Conservation (phyloP, 257 asterid species). For the Striga asiatica region DNA sequence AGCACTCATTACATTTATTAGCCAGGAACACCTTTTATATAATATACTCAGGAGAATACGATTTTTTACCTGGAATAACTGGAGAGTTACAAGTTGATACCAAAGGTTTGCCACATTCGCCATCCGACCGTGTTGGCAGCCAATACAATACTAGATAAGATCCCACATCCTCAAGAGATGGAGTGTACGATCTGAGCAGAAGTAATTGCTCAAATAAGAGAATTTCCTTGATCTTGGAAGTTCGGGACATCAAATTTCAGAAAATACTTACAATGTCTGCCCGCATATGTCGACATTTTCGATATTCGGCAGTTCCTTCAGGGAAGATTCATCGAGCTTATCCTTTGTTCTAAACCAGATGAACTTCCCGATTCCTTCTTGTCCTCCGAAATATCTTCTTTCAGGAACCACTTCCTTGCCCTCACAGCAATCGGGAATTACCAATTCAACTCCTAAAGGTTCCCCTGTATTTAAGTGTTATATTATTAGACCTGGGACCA, state of each 20-base stretch:
- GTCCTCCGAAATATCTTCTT: slow-evolving; percentile 74
- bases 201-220: slow-evolving; percentile 3
- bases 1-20: too few relatives aligned
- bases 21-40: too few relatives aligned
- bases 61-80: slow-evolving; percentile 80
- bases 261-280: slow-evolving; percentile 47
- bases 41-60: too few relatives aligned
- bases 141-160: slow-evolving; percentile 70
- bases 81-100: slow-evolving; percentile 63
- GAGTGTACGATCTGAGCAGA: slow-evolving; percentile 60
- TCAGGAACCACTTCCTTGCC: slow-evolving; percentile 67
- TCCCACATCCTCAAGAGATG: slow-evolving; percentile 75
- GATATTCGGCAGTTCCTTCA: slow-evolving; percentile 35
- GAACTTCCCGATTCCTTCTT: slow-evolving; percentile 76
- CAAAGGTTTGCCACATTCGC: slow-evolving; percentile 56
- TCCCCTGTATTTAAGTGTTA: slow-evolving; percentile 46
- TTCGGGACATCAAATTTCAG: neutral
- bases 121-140: slow-evolving; percentile 78
- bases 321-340: slow-evolving; percentile 55
- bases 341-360: slow-evolving; percentile 68
- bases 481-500: slow-evolving; percentile 11
- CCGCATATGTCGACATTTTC: slow-evolving; percentile 44
- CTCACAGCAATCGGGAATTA: slow-evolving; percentile 73
- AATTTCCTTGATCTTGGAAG: neutral
- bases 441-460: slow-evolving; percentile 64